These are phyloP conservation scores for Solanum aculeatissimum DNA, from an alignment of 305 asterid genomes.

Conservation along the genomic window DNA sequence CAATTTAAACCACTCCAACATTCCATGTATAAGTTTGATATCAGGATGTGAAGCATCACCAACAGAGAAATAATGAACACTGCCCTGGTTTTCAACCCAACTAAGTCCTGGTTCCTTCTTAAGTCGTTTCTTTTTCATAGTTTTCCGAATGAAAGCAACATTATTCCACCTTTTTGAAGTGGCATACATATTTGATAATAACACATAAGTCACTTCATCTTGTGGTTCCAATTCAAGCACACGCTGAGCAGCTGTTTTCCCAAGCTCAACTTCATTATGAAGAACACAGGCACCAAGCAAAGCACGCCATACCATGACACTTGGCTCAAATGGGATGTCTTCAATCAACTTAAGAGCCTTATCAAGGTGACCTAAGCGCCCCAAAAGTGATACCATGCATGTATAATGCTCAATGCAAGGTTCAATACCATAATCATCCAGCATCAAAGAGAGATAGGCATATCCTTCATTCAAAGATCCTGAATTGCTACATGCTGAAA, in stretches of 20 bases:
- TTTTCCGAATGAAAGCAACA: slow-evolving; percentile 55
- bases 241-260: slow-evolving; percentile 54
- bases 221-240: slow-evolving; percentile 74
- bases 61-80: slow-evolving; percentile 61
- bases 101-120: slow-evolving; percentile 91
- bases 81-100: slow-evolving; percentile 75
- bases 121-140: slow-evolving; percentile 57
- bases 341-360: slow-evolving; percentile 56
- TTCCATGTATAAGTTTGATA: slow-evolving; percentile 47
- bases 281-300: slow-evolving; percentile 79
- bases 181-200: slow-evolving; percentile 72
- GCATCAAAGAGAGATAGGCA: slow-evolving; percentile 47
- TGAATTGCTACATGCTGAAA: slow-evolving; percentile 84
- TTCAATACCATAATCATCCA: slow-evolving; percentile 43
- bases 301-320: slow-evolving; percentile 90
- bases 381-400: slow-evolving; percentile 80
- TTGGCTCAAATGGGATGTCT: slow-evolving; percentile 58
- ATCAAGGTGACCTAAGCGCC: slow-evolving; percentile 69
- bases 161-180: slow-evolving; percentile 61
- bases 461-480: slow-evolving; percentile 63
- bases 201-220: slow-evolving; percentile 69
- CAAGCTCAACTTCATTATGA: slow-evolving; percentile 56
- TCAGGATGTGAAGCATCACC: slow-evolving; percentile 77
- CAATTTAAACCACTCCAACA: slow-evolving; percentile 80
- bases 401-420: slow-evolving; percentile 83